Evolutionary conservation across 2,329 filamentous ascomycete genomes (phyloP), one percentile per base, ranked within the genome.

Genomic region (Microdochium paspali): DNA sequence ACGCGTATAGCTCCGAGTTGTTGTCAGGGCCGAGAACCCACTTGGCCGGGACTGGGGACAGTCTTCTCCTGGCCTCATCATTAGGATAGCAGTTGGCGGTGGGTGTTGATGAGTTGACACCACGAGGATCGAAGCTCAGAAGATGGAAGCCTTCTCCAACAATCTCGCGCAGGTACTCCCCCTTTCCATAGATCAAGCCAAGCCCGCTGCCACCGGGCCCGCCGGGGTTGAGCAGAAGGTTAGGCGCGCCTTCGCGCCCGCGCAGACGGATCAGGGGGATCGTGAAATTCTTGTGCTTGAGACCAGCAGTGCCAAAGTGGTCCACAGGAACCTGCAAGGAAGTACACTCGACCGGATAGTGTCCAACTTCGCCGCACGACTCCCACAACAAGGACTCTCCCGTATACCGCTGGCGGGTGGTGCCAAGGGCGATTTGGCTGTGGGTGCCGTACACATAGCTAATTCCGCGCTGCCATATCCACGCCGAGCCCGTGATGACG

Each of bases 81-180:
- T 59, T 63, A 0, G 65, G 64, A 48, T 69, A 74, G 54, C 71
- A 75, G 2, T 49, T 57, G 0, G 67, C 70, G 3, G 48, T 45
- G 0, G 66, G 66, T 7, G 47, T 53, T 3, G 65, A 68, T 20
- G 53, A 51, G 49, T 66, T 66, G n/a, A 74, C 58, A 3, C 71
- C 72, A 4, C 72, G 68, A 0, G 72, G 70, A 50, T 75, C 72
- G 46, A 75, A 76, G 0, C 64, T 64, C 1, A 76, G 48, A 0
- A 76, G 53, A 50, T 76, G 70, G 47, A 71, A 72, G 1, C 58
- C 61, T 39, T 73, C 70, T 10, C 71, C 71, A 0, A 68, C 51
- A 9, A 69, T 59, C 40, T 55, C 53, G 46, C 56, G 66, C 4
- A 75, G 53, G 13, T 58, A 53, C 9, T 61, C 59, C 12, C 69